phyloP scores from a whole-genome alignment of 805 yeast genomes.

The Scheffersomyces amazonensis region DNA sequence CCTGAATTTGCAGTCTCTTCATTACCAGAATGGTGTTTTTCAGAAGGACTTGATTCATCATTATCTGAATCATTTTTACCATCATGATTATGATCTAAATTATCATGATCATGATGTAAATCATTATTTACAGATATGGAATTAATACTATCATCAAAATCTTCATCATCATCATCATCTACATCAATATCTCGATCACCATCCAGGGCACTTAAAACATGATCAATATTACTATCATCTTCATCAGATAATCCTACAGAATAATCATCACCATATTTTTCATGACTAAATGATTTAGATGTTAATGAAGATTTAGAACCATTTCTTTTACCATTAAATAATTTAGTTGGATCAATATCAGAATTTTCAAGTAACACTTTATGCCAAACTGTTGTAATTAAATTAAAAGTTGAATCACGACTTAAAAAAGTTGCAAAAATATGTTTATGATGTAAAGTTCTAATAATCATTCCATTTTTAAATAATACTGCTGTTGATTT shows the following conservation, averaged over 20 bases:
- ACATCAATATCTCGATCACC: constrained; percentile 18
- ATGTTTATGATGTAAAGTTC: constrained; percentile 60
- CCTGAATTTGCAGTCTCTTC: constrained; percentile 1
- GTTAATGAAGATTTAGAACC: constrained; percentile 5
- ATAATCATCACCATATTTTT: constrained; percentile 1
- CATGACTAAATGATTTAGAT: background rate
- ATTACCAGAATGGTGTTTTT: constrained; percentile 2
- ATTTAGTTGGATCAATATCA: constrained; percentile 12
- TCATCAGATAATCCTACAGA: background rate
- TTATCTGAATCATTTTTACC: constrained; percentile 12
- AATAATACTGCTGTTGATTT: constrained; percentile 64
- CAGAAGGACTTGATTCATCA: constrained; percentile 6
- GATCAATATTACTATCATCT: background rate
- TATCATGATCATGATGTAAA: constrained; percentile 11
- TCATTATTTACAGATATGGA: constrained; percentile 16
- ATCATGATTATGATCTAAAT: constrained; percentile 19
- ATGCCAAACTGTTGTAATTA: constrained; percentile 64
- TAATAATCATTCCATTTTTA: constrained; percentile 65
- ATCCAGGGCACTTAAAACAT: background rate
- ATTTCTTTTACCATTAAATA: constrained; percentile 6
- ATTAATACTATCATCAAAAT: constrained; percentile 7
- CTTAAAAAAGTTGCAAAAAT: constrained; percentile 64
- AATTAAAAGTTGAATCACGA: constrained; percentile 51
- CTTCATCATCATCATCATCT: constrained; percentile 14
- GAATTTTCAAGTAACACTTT: constrained; percentile 26